phyloP scores from a whole-genome alignment of 352 stramenopile genomes.

The Phytopythium vexans region DNA sequence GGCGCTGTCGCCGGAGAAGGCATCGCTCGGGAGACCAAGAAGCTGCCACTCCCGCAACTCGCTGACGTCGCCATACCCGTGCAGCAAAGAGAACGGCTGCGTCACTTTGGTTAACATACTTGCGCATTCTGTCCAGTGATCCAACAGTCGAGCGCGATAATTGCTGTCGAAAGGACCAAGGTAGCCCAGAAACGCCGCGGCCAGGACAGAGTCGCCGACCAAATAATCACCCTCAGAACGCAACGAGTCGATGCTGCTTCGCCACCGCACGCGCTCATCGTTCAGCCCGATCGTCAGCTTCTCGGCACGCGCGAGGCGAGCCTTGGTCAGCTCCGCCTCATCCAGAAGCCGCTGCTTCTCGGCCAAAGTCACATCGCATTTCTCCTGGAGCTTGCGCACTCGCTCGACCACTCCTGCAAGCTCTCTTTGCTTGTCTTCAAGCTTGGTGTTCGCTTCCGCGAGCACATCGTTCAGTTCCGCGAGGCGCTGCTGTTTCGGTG shows the following conservation, averaged over 20 bases:
- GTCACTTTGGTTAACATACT: conserved; percentile 24
- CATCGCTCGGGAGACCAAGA: conserved; percentile 85
- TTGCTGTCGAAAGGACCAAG: conserved; percentile 57
- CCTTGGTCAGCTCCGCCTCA: conserved; percentile 60
- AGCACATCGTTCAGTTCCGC: conserved; percentile 76
- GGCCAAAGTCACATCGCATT: conserved; percentile 53
- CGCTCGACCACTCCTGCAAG: conserved; percentile 51
- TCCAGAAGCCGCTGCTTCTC: conserved; percentile 67
- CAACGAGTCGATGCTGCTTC: conserved; percentile 53
- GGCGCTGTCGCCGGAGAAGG: conserved; percentile 87
- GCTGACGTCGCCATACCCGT: conserved; percentile 75
- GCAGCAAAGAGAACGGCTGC: conserved; percentile 47
- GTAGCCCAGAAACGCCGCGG: conserved; percentile 60
- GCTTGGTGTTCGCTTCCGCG: conserved; percentile 61
- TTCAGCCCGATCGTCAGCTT: conserved; percentile 65
- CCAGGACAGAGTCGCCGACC: conserved; percentile 59
- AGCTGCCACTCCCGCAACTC: conserved; percentile 88
- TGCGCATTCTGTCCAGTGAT: conserved; percentile 20
- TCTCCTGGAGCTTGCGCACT: conserved; percentile 48
- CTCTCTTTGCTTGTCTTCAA: conserved; percentile 68
- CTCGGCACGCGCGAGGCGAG: conserved; percentile 50
- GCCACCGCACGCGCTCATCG: conserved; percentile 70
- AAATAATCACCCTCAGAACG: conserved; percentile 41
- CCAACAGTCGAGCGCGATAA: conserved; percentile 34
- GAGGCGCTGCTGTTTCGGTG: conserved; percentile 65